Evolutionary conservation across 129 eudicot species (phyloP).

Genomic region (sunflower (Helianthus annuus)): HanXRQr2.0-SUNRISE NC_035442.2:48071329-48071828

Average conservation of each 20-base stretch:
- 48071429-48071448: too few relatives aligned
- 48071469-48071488: too few relatives aligned
- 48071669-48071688: background rate
- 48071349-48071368: too few relatives aligned
- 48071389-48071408: too few relatives aligned
- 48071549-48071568: background rate
- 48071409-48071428: too few relatives aligned
- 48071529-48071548: too few relatives aligned
- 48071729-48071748: conserved; percentile 47
- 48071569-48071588: background rate
- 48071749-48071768: conserved; percentile 53
- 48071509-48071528: too few relatives aligned
- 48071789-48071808: conserved; percentile 60
- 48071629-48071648: background rate
- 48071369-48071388: too few relatives aligned
- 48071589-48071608: background rate
- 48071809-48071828: conserved; percentile 66
- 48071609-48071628: background rate
- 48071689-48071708: conserved; percentile 44
- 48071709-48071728: conserved; percentile 49
- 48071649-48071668: background rate
- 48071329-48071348: too few relatives aligned
- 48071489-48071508: too few relatives aligned
- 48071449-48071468: too few relatives aligned
- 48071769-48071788: conserved; percentile 42